Evolutionary conservation across 768 basidiomycete genomes (phyloP), one percentile per base, ranked within the genome.

Genomic region (Lentinula sp.): DNA sequence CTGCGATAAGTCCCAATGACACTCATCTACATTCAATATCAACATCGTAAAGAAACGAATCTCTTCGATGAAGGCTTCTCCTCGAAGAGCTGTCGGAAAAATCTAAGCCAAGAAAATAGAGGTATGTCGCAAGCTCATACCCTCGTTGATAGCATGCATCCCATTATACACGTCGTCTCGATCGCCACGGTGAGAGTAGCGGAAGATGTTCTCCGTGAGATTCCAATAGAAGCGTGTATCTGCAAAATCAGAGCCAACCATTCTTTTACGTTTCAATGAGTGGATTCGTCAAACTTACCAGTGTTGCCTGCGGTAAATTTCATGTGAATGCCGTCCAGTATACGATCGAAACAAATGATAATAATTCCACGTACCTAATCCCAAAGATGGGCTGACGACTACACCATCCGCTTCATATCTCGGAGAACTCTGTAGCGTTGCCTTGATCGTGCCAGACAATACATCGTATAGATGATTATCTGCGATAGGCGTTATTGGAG

Each of bases 71-170:
- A 74, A 71, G 2, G 71, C 67, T 35, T 75, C 73, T 35, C 66
- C 70, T 6, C 56, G 60, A 15, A 75, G 66, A 43, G 66, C 74
- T 67, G 15, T 3, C 20, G 1, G 8, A 43, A 33, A 8, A 8
- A 39, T 39, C 5, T 9, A 39, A 8, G 37, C 1, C 1, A 9
- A 1, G 1, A 8, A 39, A 39, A 3, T 13, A 39, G 1, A 8
- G 2, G 2, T 13, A 15, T 4, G 18, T 15, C 63, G 76, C 77
- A 72, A 28, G 1, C 28, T 10, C 6, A n/a, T 61, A 80, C 81
- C 77, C 73, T 83, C 83, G 57, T 84, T 75, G 7, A 82, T 72
- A 5, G 83, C 82, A 66, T 83, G 82, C 15, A 77, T 65, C 46
- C 71, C 73, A 13, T 49, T 64, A 45, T 60, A 63, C 32, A 62